phyloP scores from a whole-genome alignment of 768 basidiomycete species.

The Trametes cingulata region DNA sequence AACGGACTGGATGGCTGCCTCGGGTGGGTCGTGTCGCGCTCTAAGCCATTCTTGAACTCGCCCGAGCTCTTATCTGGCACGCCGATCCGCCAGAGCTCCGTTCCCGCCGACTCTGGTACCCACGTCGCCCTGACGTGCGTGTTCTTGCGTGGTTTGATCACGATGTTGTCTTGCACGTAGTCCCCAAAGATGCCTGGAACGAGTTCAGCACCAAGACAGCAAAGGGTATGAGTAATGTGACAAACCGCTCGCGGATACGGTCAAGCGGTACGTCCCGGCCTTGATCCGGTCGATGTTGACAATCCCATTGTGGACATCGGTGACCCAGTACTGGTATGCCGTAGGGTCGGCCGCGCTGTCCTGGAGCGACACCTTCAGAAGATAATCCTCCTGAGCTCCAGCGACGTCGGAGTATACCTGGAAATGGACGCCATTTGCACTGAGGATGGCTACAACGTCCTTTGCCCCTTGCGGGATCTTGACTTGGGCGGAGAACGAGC shows the following conservation, averaged over 20 bases:
- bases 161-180: conserved; percentile 28
- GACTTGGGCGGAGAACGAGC: conserved; percentile 23
- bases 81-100: conserved; percentile 32
- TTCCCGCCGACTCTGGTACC: conserved; percentile 27
- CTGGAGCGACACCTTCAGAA: conserved; percentile 1
- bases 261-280: conserved; percentile 32
- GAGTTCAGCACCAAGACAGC: neutral
- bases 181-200: conserved; percentile 31
- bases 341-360: conserved; percentile 25
- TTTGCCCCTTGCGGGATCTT: conserved; percentile 21
- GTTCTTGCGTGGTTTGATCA: conserved; percentile 17
- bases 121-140: conserved; percentile 23
- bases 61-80: conserved; percentile 31
- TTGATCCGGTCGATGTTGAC: conserved; percentile 28
- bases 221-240: too few species aligned
- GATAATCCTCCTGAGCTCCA: neutral
- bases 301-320: conserved; percentile 13
- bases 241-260: conserved; percentile 25
- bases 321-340: conserved; percentile 33
- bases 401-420: conserved; percentile 10
- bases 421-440: conserved; percentile 26
- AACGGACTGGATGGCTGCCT: conserved; percentile 21
- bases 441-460: conserved; percentile 27
- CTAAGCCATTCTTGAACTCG: conserved; percentile 29
- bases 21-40: conserved; percentile 25